phyloP scores from a whole-genome alignment of 2,329 filamentous ascomycete genomes.

The Gremmenia infestans region DNA sequence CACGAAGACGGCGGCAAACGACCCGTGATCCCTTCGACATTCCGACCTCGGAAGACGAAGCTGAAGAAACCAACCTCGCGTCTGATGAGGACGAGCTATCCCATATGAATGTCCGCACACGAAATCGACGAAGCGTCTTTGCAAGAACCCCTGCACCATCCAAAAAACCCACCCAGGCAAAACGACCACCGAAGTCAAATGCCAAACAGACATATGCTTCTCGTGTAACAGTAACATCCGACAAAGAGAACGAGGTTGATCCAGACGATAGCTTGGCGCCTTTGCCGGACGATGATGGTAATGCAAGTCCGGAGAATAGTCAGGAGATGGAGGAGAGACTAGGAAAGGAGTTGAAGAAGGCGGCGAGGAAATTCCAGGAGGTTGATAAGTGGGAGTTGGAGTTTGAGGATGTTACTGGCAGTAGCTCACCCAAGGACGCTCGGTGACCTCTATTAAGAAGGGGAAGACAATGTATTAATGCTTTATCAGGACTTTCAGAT shows the following conservation, averaged over 20 bases:
- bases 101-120: conserved; percentile 37
- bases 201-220: conserved; percentile 44
- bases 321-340: conserved; percentile 36
- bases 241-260: conserved; percentile 52
- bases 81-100: conserved; percentile 54
- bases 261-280: conserved; percentile 40
- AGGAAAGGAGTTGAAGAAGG: conserved; percentile 47
- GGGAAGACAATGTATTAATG: not conserved
- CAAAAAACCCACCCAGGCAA: conserved; percentile 26
- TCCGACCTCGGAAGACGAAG: conserved; percentile 40
- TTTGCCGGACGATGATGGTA: conserved; percentile 39
- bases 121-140: conserved; percentile 26
- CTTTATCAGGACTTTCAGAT: not conserved
- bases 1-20: conserved; percentile 28
- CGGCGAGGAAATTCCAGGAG: conserved; percentile 60
- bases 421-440: conserved; percentile 45
- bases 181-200: conserved; percentile 12
- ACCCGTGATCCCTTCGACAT: conserved; percentile 34
- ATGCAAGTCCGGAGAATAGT: conserved; percentile 32
- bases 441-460: conserved; percentile 33
- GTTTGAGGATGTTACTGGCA: conserved; percentile 58
- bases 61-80: conserved; percentile 44
- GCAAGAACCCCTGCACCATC: conserved; percentile 19
- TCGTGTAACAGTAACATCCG: conserved; percentile 35
- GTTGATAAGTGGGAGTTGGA: conserved; percentile 65